Evolutionary conservation across 805 yeast species (phyloP).

Genomic region (Lachancea sp.): DNA sequence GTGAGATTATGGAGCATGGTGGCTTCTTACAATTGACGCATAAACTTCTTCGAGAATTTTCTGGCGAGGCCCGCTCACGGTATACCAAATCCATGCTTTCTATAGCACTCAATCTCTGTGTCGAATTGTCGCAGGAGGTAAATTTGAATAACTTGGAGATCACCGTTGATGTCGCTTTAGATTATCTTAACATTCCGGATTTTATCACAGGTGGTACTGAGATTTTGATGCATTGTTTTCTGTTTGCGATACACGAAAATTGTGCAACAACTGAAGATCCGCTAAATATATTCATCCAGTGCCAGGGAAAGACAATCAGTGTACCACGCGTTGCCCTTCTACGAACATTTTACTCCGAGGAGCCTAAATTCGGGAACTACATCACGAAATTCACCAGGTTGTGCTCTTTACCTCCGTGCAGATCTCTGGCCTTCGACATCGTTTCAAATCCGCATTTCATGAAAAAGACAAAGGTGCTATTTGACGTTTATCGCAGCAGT

Average conservation of each 20-base stretch:
- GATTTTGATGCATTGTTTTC: constrained; percentile 20
- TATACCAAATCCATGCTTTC: constrained; percentile 6
- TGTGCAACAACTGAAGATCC: constrained; percentile 9
- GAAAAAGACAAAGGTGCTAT: constrained; percentile 19
- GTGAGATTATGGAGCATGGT: constrained; percentile 13
- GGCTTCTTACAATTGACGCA: constrained; percentile 6
- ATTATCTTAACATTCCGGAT: constrained; percentile 8
- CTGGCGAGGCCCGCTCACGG: neutral
- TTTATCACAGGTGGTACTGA: constrained; percentile 19
- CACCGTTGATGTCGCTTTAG: constrained; percentile 9
- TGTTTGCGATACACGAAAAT: constrained; percentile 17
- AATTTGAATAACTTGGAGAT: neutral
- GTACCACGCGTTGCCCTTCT: constrained; percentile 5
- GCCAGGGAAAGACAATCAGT: neutral
- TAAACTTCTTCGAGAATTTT: constrained; percentile 1
- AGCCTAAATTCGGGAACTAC: constrained; percentile 23
- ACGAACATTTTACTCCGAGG: constrained; percentile 11
- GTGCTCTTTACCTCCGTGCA: constrained; percentile 21
- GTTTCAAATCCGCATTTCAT: constrained; percentile 16
- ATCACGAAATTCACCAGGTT: constrained; percentile 23
- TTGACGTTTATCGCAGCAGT: constrained; percentile 27
- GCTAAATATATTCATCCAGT: neutral
- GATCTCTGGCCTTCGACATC: constrained; percentile 15
- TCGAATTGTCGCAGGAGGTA: constrained; percentile 8
- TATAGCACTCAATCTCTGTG: constrained; percentile 9